Evolutionary conservation across 331 rosid genomes (phyloP).

Genomic region (Malus hybrid): DNA sequence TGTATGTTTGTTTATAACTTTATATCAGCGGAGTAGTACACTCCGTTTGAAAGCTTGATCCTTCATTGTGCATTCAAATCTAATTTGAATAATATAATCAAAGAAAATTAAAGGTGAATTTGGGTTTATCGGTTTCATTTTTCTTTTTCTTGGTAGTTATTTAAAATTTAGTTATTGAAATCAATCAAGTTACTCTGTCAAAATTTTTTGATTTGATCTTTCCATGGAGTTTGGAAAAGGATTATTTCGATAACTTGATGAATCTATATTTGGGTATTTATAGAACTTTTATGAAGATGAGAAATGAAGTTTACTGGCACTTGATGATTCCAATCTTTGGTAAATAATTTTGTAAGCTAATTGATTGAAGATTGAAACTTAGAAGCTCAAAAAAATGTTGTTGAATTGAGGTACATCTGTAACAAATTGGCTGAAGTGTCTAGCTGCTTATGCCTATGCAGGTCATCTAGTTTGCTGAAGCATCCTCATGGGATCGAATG

Average conservation of each 20-base stretch:
- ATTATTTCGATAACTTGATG: neutral
- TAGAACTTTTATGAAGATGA: neutral
- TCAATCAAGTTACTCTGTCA: too few species aligned
- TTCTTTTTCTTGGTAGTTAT: too few species aligned
- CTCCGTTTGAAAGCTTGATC: too few species aligned
- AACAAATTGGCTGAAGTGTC: neutral
- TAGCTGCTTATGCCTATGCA: constrained; percentile 11
- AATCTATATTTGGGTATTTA: neutral
- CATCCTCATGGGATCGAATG: constrained; percentile 41
- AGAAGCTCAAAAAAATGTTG: neutral
- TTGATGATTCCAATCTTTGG: too few species aligned
- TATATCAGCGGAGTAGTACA: too few species aligned
- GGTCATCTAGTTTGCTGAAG: constrained; percentile 21
- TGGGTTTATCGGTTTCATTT: too few species aligned
- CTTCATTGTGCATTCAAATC: too few species aligned
- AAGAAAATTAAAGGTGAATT: too few species aligned
- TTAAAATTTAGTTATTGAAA: too few species aligned
- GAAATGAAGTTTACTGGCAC: neutral
- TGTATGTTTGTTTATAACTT: too few species aligned
- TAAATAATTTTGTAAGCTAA: neutral
- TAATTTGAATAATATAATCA: too few species aligned
- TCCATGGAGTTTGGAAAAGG: neutral
- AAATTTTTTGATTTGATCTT: neutral
- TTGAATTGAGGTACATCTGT: neutral
- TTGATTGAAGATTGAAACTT: neutral